Percentiles rank a stretch among this genome's conserved stretches.
These are phyloP conservation scores for Penicillium salamii DNA, from an alignment of 495 filamentous ascomycete species.

Conservation along the genomic window DNA sequence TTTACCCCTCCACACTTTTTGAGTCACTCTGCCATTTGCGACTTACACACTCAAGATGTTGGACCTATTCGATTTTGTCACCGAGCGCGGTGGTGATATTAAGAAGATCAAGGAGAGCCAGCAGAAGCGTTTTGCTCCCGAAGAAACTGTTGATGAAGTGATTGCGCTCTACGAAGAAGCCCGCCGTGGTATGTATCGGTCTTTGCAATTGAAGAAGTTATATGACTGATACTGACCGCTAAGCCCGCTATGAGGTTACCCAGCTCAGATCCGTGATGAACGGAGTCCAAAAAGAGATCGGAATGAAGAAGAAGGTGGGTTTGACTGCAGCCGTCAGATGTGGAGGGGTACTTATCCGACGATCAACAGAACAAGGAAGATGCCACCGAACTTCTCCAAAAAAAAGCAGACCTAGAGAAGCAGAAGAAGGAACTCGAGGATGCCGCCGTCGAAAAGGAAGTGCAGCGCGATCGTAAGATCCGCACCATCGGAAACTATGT, in stretches of 20 bases:
- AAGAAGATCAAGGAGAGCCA: slow-evolving; percentile 88
- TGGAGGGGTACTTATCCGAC: slow-evolving; percentile 1
- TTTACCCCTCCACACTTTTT: slow-evolving; percentile 28
- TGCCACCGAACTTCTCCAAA: slow-evolving; percentile 65
- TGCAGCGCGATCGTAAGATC: slow-evolving; percentile 68
- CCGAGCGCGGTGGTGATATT: slow-evolving; percentile 83
- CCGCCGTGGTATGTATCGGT: slow-evolving; percentile 57
- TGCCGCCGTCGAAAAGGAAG: slow-evolving; percentile 69
- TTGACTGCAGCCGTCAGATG: neutral
- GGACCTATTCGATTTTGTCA: slow-evolving; percentile 77
- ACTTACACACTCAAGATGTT: slow-evolving; percentile 53
- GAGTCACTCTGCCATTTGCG: slow-evolving; percentile 14
- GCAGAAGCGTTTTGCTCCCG: slow-evolving; percentile 71
- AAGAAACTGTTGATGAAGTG: slow-evolving; percentile 85
- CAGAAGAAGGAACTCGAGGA: slow-evolving; percentile 76
- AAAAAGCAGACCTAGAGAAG: slow-evolving; percentile 74
- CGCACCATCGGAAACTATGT: slow-evolving; percentile 91
- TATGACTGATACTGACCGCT: neutral
- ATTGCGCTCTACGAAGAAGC: slow-evolving; percentile 86
- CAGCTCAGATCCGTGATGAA: slow-evolving; percentile 84
- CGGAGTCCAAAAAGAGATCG: slow-evolving; percentile 83
- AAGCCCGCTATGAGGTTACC: slow-evolving; percentile 74
- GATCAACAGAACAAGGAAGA: slow-evolving; percentile 72
- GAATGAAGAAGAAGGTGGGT: slow-evolving; percentile 80
- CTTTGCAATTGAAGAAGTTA: neutral